Base-by-base conservation (phyloP, 345 rosid species). In the Toxicodendron radicans region DNA sequence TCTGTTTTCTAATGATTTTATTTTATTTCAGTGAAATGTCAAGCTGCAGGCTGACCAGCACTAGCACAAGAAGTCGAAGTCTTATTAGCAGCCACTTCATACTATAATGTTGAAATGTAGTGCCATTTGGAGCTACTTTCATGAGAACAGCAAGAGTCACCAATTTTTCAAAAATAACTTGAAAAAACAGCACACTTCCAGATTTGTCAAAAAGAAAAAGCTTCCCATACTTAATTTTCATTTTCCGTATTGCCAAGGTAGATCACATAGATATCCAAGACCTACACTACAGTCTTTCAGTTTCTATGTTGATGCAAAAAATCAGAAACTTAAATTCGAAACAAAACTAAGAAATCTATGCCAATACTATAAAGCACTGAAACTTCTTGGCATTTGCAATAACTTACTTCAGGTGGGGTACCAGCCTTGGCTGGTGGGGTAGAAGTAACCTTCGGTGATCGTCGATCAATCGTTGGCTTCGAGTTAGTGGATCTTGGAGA, bases 401-500 rank as follows among this genome's bases (percentile, higher is more conserved):
- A 18, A 83, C 89, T 87, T 80, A 95, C 99, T 62, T 91, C 97
- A 9, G 92, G 86, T 33, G 91, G 85, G 18, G 95, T 81, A 33
- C 61, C 18, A 11, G 27, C 71, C 71, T 52, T 68, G 9, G 75
- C 67, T 4, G 45, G 46, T 10, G 67, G 75, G 7, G 75, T 60
- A 18, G 66, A 6, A 46, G 87, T 71, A 57, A 87, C 80, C 83
- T 89, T 93, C 0, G 92, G 86, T 13, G 92, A 83, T 54, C 96
- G 82, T 61, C 97, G 89, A 54, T 90, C 97, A 78, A 72, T 14
- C 20, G 85, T 18, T 51, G 98, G 83, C 87, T 90, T 95, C 0
- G 97, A 85, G 78, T 78, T 76, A 48, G 86, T 76, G 9, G 97
- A 59, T 75, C 89, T 83, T 4, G 92, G 95, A 16, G 97, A 92